Base-by-base conservation (phyloP, 163 green algal species). In the Prototheca stagnorum region DNA sequence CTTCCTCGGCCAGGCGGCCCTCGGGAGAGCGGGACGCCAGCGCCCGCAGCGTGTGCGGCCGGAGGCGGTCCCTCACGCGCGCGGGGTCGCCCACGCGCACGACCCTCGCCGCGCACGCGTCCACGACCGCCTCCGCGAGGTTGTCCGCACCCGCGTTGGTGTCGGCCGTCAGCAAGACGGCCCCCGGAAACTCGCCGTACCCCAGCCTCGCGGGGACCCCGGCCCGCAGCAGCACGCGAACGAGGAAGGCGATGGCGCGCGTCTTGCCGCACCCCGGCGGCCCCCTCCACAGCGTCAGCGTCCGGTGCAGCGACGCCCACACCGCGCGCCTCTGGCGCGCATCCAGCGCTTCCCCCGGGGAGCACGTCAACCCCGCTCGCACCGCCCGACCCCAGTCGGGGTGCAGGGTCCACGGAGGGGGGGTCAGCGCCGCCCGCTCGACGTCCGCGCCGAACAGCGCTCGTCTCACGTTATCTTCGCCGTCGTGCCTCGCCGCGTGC, bases 141-240 rank as follows among this genome's bases (percentile, higher is more conserved):
- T 97, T 97, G 65, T 97, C 87, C 0, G 79, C 81, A 2, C 85
- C 88, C 4, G 88, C 85, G 41, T 97, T 97, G 42, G 84, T 94
- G 56, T 84, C 78, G 1, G 70, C 78, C 46, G 70, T 75, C 0
- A 75, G 83, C 27, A 95, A 69, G 24, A 93, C 40, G 0, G 67
- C 70, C 2, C 67, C 71, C 54, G 83, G 62, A 3, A 23, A 17
- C 35, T 29, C 15, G 29, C 39, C 40, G 51, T 34, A n/a, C 2
- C 29, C 23, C 17, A 39, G 9, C 11, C n/a, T 12, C 23, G 27
- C 40, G 5, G 15, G 39, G 16, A 15, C 6, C n/a, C 34, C 41
- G 4, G 50, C 19, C 25, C 28, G 35, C 5, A 65, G 56, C 39
- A 82, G 55, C 25, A 78, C 68, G 43, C 92, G 53, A 54, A n/a